Percentiles rank a stretch among this genome's conserved stretches.
Evolutionary conservation across 192 early-diverging fungal species (phyloP).

Genomic region (Diversispora eburnea): DNA sequence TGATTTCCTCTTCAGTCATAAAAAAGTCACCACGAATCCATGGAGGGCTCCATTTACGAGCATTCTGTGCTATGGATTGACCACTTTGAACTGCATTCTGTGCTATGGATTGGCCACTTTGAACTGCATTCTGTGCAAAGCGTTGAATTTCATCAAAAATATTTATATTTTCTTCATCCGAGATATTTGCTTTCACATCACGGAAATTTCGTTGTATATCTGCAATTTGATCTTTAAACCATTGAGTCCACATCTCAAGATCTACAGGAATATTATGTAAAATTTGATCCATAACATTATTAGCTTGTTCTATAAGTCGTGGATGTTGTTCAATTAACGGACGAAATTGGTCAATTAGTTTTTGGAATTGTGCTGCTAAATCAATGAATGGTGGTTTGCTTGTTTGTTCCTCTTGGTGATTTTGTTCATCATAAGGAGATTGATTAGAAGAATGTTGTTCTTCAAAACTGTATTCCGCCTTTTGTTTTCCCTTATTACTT

Average conservation of each 20-base stretch:
- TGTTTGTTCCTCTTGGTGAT: not conserved
- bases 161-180: not conserved
- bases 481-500: not conserved
- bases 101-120: no score
- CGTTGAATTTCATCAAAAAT: no score
- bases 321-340: conserved; percentile 26
- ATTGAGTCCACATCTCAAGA: conserved; percentile 11
- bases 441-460: not conserved
- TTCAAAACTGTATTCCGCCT: not conserved
- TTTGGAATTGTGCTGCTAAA: conserved; percentile 21
- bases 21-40: not conserved
- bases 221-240: conserved; percentile 7
- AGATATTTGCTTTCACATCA: not conserved
- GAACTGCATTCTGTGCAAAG: no score
- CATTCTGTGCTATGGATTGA: not conserved
- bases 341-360: conserved; percentile 27
- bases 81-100: no score
- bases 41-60: not conserved
- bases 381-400: conserved; percentile 2
- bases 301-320: conserved; percentile 21
- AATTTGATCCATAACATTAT: conserved; percentile 29
- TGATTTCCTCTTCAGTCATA: not conserved
- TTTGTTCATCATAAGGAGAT: not conserved
- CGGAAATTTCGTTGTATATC: not conserved
- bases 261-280: conserved; percentile 21